Percentiles rank a stretch among this genome's conserved stretches.
Conservation (phyloP, 1,139 yeast genomes). For the Protomyces gravidus region DNA sequence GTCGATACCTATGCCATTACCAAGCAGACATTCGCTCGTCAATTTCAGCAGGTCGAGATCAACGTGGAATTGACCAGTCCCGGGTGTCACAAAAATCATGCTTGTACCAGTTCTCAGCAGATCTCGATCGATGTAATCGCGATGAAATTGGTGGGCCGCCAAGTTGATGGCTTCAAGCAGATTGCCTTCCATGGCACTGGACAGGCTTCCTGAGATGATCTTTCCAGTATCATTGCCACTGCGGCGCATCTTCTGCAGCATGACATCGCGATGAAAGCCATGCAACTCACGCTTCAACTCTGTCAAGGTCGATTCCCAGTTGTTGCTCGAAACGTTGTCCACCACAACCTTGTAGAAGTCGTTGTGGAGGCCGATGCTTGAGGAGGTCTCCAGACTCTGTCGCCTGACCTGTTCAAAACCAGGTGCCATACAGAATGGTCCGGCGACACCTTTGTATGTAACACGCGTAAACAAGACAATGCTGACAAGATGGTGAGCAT, state of each 20-base stretch:
- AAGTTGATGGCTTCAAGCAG: slow-evolving; percentile 79
- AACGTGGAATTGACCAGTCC: slow-evolving; percentile 89
- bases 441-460: slow-evolving; percentile 42
- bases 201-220: slow-evolving; percentile 46
- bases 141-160: slow-evolving; percentile 72
- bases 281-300: slow-evolving; percentile 79
- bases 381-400: not conserved
- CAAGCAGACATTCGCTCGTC: slow-evolving; percentile 69
- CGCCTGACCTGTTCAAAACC: not conserved
- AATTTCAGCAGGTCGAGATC: slow-evolving; percentile 70
- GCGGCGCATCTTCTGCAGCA: slow-evolving; percentile 40
- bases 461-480: slow-evolving; percentile 83
- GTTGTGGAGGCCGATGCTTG: slow-evolving; percentile 35
- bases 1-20: slow-evolving; percentile 81
- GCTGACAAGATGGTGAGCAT: slow-evolving; percentile 86
- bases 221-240: slow-evolving; percentile 27
- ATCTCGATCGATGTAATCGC: slow-evolving; percentile 80
- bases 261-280: slow-evolving; percentile 69
- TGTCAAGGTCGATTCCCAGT: slow-evolving; percentile 89
- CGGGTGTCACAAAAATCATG: slow-evolving; percentile 81
- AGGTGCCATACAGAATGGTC: slow-evolving; percentile 19
- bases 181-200: slow-evolving; percentile 88
- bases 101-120: slow-evolving; percentile 81
- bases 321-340: slow-evolving; percentile 61
- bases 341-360: slow-evolving; percentile 92